These are phyloP conservation scores for Stromatinia cepivora DNA, from an alignment of 2,329 filamentous ascomycete genomes.

Conservation along the genomic window DNA sequence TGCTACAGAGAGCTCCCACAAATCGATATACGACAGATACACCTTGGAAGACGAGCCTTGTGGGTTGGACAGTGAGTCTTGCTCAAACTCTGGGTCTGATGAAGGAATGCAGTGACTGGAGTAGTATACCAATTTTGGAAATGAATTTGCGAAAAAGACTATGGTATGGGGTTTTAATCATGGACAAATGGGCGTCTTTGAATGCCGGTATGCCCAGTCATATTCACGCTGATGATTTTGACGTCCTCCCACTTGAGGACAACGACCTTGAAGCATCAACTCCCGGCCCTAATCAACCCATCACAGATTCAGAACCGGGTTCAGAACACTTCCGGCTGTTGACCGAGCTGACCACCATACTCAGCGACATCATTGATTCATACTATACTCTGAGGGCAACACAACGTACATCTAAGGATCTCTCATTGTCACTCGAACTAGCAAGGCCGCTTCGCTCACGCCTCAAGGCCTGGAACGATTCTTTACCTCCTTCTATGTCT, in stretches of 20 bases:
- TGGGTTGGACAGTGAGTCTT: slow-evolving; percentile 41
- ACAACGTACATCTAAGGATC: slow-evolving; percentile 38
- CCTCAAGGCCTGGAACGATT: slow-evolving; percentile 41
- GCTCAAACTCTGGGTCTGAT: slow-evolving; percentile 41
- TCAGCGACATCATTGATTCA: slow-evolving; percentile 41
- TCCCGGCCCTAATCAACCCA: slow-evolving; percentile 29
- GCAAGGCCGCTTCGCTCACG: slow-evolving; percentile 36
- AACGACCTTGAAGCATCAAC: slow-evolving; percentile 35
- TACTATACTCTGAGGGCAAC: slow-evolving; percentile 40
- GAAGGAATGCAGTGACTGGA: slow-evolving; percentile 40
- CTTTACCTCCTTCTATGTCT: slow-evolving; percentile 35
- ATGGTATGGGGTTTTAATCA: slow-evolving; percentile 41
- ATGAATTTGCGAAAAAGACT: slow-evolving; percentile 40
- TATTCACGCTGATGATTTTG: slow-evolving; percentile 38
- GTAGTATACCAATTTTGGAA: slow-evolving; percentile 40
- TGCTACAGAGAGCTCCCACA: slow-evolving; percentile 41
- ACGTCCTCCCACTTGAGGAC: slow-evolving; percentile 37
- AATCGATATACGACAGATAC: slow-evolving; percentile 42
- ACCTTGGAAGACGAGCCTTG: slow-evolving; percentile 41
- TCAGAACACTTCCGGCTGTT: slow-evolving; percentile 39
- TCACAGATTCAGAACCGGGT: slow-evolving; percentile 34
- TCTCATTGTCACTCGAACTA: slow-evolving; percentile 39
- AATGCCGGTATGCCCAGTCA: slow-evolving; percentile 42
- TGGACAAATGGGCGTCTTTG: slow-evolving; percentile 43
- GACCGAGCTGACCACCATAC: slow-evolving; percentile 39